A percentile compares a stretch with the other conserved stretches of the same genome.
These are phyloP conservation scores for Sugiyamaella floridensis DNA, from an alignment of 805 yeast species.

Conservation along the genomic window DNA sequence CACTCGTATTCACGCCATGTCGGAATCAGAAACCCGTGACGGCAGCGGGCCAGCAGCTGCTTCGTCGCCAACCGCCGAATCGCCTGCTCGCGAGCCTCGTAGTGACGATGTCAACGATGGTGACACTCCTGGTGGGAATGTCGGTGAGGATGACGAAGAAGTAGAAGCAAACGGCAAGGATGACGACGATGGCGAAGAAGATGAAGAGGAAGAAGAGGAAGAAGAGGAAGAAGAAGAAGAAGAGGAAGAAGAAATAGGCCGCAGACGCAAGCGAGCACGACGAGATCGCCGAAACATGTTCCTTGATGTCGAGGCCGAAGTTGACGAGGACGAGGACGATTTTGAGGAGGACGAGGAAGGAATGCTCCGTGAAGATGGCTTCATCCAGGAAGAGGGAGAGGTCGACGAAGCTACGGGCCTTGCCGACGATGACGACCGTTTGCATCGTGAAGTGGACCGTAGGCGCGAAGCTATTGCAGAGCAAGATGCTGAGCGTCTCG, in stretches of 20 bases:
- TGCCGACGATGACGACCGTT: constrained; percentile 59
- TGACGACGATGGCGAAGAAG: constrained; percentile 61
- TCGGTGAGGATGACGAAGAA: constrained; percentile 61
- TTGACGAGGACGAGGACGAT: constrained; percentile 94
- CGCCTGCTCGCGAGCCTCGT: neutral
- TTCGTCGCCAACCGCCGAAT: neutral
- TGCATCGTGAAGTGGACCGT: constrained; percentile 86
- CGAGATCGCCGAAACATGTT: constrained; percentile 65
- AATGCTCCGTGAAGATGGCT: constrained; percentile 61
- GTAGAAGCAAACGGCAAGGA: constrained; percentile 35
- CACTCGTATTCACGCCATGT: neutral
- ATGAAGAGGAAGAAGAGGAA: constrained; percentile 45
- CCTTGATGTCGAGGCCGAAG: constrained; percentile 98
- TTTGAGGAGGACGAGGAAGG: constrained; percentile 95
- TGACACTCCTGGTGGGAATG: constrained; percentile 24
- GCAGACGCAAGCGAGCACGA: constrained; percentile 32
- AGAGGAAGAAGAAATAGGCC: constrained; percentile 68
- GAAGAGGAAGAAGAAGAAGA: constrained; percentile 89
- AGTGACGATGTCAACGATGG: constrained; percentile 42
- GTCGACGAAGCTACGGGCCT: constrained; percentile 45
- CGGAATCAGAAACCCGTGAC: neutral
- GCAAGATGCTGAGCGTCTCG: constrained; percentile 90
- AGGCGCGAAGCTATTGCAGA: constrained; percentile 69
- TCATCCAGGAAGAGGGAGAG: constrained; percentile 36
- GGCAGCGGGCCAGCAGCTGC: neutral